phyloP scores from a whole-genome alignment of 1,284 basidiomycete genomes.

The Entoloma clypeatum region DNA sequence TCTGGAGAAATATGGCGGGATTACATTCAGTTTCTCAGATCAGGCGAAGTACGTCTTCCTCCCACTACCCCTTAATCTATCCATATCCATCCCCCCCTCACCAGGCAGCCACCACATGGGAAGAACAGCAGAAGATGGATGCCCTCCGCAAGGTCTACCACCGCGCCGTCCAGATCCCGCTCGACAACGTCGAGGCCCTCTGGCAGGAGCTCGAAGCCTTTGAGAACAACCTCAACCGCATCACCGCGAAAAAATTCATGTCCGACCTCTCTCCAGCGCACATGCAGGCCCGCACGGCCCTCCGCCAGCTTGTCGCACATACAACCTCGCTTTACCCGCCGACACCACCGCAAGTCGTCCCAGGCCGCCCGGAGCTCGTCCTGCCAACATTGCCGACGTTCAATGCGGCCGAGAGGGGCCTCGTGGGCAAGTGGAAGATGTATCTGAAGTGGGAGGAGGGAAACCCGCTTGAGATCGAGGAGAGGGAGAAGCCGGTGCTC shows the following conservation, averaged over 20 bases:
- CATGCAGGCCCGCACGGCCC: conserved; percentile 92
- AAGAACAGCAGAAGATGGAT: conserved; percentile 95
- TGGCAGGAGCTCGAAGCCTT: conserved; percentile 97
- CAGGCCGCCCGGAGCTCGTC: conserved; percentile 44
- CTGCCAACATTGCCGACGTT: conserved; percentile 77
- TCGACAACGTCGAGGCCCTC: conserved; percentile 89
- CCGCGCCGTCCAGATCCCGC: conserved; percentile 88
- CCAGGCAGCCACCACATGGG: conserved; percentile 82
- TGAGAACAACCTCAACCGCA: conserved; percentile 87
- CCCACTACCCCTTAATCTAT: no score
- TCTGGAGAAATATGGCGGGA: conserved; percentile 73
- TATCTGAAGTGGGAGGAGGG: conserved; percentile 96
- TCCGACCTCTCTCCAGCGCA: conserved; percentile 70
- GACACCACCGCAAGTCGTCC: conserved; percentile 34
- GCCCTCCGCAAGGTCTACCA: conserved; percentile 90
- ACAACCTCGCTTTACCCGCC: conserved; percentile 61
- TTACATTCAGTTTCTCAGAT: conserved; percentile 82
- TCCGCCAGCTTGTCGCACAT: conserved; percentile 81
- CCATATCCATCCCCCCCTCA: no score
- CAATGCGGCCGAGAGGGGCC: conserved; percentile 65
- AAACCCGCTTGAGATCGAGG: conserved; percentile 92
- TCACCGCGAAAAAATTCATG: conserved; percentile 96
- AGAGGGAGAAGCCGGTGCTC: conserved; percentile 69
- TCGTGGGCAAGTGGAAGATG: conserved; percentile 83
- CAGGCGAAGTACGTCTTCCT: conserved; percentile 80